Conservation (phyloP, 2,329 filamentous ascomycete genomes). For the Phialemoniopsis sp. region DNA sequence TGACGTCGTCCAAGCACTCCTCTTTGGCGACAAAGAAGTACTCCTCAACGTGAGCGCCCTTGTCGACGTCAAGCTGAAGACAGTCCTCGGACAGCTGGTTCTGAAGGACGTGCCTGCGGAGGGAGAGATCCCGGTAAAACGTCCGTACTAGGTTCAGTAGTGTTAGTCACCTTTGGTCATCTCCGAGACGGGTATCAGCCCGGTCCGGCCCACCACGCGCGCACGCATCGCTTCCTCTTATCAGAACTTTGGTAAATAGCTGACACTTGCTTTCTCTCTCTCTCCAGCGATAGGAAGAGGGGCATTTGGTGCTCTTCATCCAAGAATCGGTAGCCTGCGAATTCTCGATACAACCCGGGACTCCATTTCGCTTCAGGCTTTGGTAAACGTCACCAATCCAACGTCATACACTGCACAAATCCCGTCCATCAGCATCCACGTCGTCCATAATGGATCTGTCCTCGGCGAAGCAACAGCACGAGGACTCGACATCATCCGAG, state of each 20-base stretch:
- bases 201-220: no score
- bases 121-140: slow-evolving; percentile 86
- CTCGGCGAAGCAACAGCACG: slow-evolving; percentile 71
- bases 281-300: slow-evolving; percentile 54
- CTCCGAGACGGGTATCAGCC: no score
- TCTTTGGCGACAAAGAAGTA: slow-evolving; percentile 71
- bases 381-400: slow-evolving; percentile 84
- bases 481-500: slow-evolving; percentile 60
- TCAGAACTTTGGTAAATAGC: slow-evolving; percentile 2
- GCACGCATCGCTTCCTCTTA: background rate
- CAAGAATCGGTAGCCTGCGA: slow-evolving; percentile 66
- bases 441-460: slow-evolving; percentile 68
- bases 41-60: slow-evolving; percentile 69
- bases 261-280: background rate
- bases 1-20: slow-evolving; percentile 72
- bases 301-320: slow-evolving; percentile 42
- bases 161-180: slow-evolving; percentile 26
- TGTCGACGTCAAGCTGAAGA: slow-evolving; percentile 80
- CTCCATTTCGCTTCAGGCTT: slow-evolving; percentile 66
- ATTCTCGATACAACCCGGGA: slow-evolving; percentile 69
- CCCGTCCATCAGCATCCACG: slow-evolving; percentile 74
- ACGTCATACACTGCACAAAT: slow-evolving; percentile 79
- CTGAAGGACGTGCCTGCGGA: slow-evolving; percentile 81
- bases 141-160: slow-evolving; percentile 59
- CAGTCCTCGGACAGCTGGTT: slow-evolving; percentile 74